phyloP scores from a whole-genome alignment of 306 rosid species.

The Fragaria nilgerrensis region DNA sequence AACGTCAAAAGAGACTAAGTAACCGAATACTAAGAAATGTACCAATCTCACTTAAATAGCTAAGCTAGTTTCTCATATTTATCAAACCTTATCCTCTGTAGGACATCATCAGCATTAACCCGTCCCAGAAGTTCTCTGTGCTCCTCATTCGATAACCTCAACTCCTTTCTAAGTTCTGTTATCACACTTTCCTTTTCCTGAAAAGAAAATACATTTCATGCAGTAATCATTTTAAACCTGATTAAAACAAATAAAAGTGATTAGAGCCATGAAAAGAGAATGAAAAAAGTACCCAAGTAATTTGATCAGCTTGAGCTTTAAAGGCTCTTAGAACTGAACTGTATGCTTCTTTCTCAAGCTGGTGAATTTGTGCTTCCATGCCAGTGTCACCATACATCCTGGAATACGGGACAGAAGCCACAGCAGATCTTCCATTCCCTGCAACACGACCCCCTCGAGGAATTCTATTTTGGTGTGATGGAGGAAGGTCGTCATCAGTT shows the following conservation, averaged over 20 bases:
- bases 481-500: constrained; percentile 93
- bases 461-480: constrained; percentile 75
- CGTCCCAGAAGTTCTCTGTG: constrained; percentile 88
- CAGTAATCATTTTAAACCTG: constrained; percentile 55
- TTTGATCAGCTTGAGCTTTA: constrained; percentile 98
- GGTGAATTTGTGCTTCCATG: constrained; percentile 93
- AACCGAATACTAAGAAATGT: neutral
- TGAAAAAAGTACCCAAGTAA: constrained; percentile 77
- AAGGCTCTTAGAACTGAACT: constrained; percentile 92
- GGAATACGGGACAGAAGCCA: constrained; percentile 62
- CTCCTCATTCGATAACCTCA: constrained; percentile 90
- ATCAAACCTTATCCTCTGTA: constrained; percentile 74
- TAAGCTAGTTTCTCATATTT: constrained; percentile 17
- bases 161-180: constrained; percentile 89
- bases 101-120: constrained; percentile 87
- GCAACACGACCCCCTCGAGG: constrained; percentile 71
- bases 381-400: constrained; percentile 76
- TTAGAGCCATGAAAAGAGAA: constrained; percentile 37
- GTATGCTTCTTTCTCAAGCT: constrained; percentile 95
- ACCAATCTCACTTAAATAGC: constrained; percentile 10
- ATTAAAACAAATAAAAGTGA: constrained; percentile 31
- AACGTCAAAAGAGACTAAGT: constrained; percentile 18
- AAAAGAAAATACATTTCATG: constrained; percentile 53
- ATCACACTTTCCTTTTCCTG: constrained; percentile 94
- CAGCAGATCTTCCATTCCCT: constrained; percentile 80